A percentile compares a stretch with the other conserved stretches of the same genome.
phyloP scores from a whole-genome alignment of 257 asterid species.

The Paulownia fortunei region DNA sequence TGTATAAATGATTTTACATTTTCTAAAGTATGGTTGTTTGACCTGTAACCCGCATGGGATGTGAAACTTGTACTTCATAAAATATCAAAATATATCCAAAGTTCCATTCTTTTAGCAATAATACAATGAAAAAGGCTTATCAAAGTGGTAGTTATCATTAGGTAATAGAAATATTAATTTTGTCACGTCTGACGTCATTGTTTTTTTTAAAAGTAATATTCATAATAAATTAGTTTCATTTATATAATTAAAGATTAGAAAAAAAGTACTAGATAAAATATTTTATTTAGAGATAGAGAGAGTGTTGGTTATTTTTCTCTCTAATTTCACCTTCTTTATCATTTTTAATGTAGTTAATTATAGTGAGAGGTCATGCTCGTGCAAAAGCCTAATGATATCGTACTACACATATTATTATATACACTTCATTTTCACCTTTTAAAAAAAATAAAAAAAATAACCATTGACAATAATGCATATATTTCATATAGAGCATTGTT shows the following conservation, averaged over 20 bases:
- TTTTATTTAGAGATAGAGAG: too few relatives aligned
- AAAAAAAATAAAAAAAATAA: too few relatives aligned
- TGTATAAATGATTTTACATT: too few relatives aligned
- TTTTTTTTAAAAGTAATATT: background rate
- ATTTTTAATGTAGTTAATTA: slow-evolving; percentile 20
- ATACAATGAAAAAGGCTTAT: background rate
- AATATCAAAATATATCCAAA: too few relatives aligned
- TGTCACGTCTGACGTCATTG: background rate
- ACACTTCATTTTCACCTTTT: background rate
- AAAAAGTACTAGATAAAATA: too few relatives aligned
- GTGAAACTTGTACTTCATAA: too few relatives aligned
- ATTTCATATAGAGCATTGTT: background rate
- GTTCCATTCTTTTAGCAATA: too few relatives aligned
- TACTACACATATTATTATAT: background rate
- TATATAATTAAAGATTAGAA: too few relatives aligned
- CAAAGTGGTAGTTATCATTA: background rate
- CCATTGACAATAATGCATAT: background rate
- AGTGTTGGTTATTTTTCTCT: too few relatives aligned
- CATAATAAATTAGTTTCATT: background rate
- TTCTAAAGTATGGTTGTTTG: too few relatives aligned
- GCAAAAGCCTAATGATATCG: background rate
- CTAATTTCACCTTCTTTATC: background rate
- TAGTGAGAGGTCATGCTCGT: slow-evolving; percentile 4
- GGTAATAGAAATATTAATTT: background rate
- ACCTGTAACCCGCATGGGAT: background rate